A percentile compares a stretch with the other conserved stretches of the same genome.
phyloP scores from a whole-genome alignment of 805 yeast genomes.

The Starmera caribaea region DNA sequence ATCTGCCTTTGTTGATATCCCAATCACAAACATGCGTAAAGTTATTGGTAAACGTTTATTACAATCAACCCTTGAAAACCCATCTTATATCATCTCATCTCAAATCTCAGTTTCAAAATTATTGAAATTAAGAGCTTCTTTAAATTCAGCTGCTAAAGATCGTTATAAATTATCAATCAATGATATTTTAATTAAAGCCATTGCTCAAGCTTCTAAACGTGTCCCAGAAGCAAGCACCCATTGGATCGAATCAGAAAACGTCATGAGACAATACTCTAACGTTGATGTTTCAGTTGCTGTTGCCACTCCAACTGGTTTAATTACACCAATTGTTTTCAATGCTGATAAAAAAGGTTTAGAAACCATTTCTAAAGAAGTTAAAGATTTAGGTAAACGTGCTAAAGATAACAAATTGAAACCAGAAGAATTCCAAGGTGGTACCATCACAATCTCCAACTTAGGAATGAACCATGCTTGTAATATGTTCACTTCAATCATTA shows the following conservation, averaged over 20 bases:
- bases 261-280: constrained; percentile 82
- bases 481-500: constrained; percentile 90
- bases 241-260: constrained; percentile 83
- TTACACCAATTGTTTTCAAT: constrained; percentile 89
- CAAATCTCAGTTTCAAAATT: constrained; percentile 80
- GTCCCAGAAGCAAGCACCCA: constrained; percentile 93
- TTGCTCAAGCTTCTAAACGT: constrained; percentile 80
- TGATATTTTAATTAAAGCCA: constrained; percentile 89
- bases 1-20: constrained; percentile 68
- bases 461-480: constrained; percentile 97
- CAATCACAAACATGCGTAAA: constrained; percentile 86
- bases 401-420: constrained; percentile 88
- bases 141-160: constrained; percentile 79
- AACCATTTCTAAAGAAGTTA: constrained; percentile 70
- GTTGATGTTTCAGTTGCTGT: constrained; percentile 98
- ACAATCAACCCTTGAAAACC: constrained; percentile 78
- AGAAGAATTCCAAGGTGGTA: constrained; percentile 98
- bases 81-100: constrained; percentile 89
- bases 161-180: constrained; percentile 87
- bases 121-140: constrained; percentile 82
- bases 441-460: constrained; percentile 95
- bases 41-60: constrained; percentile 84
- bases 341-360: constrained; percentile 85
- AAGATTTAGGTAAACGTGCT: constrained; percentile 94
- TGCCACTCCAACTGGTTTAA: constrained; percentile 94